Evolutionary conservation across 2,329 filamentous ascomycete species (phyloP), one percentile per base, ranked within the genome.

Genomic region (Sporothrix sp.): DNA sequence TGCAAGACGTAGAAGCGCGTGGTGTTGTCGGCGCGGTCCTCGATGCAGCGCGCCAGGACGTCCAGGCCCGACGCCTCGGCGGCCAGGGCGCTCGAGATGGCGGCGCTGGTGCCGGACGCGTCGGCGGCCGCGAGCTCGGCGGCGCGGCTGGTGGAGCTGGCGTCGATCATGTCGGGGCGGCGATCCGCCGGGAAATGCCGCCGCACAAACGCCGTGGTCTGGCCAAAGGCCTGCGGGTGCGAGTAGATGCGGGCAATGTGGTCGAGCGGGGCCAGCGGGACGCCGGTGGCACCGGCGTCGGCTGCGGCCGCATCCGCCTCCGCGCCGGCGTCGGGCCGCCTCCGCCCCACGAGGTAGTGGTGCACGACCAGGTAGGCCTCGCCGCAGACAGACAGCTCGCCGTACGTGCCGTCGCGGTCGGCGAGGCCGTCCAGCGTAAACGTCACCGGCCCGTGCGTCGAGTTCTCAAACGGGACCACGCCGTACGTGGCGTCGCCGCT

Each of bases 381-480:
- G 40, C 80, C 87, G 62, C 83, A 86, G 36, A 97, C 85, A 43
- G 76, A 73, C 40, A 96, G 75, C 62, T 86, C 79, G 10, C 74
- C 72, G 62, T 85, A 87, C 38, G 68, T 67, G 37, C 66, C 68
- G 35, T 79, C 70, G 23, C 85, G 74, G 68, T 95, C 88, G 57
- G 87, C 87, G 54, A 98, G 80, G 57, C 91, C 79, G 67, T 96
- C 90, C 21, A 97, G 77, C 0, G 90, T 95, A 65, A 88, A 86
- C 51, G 93, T 81, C 45, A 98, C 93, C 50, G 85, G 84, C 61
- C 93, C 93, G 66, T 97, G 95, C 63, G 87, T 91, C 36, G 87
- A 94, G 71, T 98, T 98, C 65, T 97, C 91, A 67, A 95, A 90
- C 7, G 93, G 93, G 2, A 96, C 85, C 28, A 97, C 85, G 58